Conservation (phyloP, 2,329 filamentous ascomycete genomes). For the Calycina marina region DNA sequence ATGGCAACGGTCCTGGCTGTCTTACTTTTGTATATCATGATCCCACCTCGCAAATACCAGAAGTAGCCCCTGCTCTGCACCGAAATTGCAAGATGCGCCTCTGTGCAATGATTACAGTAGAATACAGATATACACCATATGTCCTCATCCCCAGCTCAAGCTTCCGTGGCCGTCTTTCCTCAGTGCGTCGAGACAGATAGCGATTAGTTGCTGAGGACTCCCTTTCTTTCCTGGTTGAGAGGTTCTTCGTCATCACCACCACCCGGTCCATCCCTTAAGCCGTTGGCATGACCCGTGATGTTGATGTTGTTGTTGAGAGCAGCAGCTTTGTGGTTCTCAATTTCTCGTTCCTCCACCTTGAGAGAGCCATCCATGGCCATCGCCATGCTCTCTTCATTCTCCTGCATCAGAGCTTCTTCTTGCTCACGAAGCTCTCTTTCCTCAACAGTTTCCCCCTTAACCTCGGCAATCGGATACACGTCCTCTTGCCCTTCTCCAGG, state of each 20-base stretch:
- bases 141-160: too few relatives aligned
- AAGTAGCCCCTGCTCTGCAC: too few relatives aligned
- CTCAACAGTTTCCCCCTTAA: constrained; percentile 12
- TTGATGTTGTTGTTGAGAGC: not conserved
- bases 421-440: constrained; percentile 17
- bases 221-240: not conserved
- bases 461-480: not conserved
- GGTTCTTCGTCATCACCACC: not conserved
- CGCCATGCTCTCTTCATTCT: constrained; percentile 20
- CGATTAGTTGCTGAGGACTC: constrained; percentile 1
- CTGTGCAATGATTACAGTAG: too few relatives aligned
- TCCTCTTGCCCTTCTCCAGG: not conserved
- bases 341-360: constrained; percentile 1
- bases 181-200: too few relatives aligned
- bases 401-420: constrained; percentile 20
- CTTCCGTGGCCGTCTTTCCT: too few relatives aligned
- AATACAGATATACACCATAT: too few relatives aligned
- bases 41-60: too few relatives aligned
- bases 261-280: not conserved
- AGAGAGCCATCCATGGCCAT: constrained; percentile 14
- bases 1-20: too few relatives aligned
- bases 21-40: too few relatives aligned
- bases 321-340: not conserved
- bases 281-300: too few relatives aligned
- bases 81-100: too few relatives aligned